These are phyloP conservation scores for Boletus eberwhitei DNA, from an alignment of 768 basidiomycete genomes.

Conservation along the genomic window DNA sequence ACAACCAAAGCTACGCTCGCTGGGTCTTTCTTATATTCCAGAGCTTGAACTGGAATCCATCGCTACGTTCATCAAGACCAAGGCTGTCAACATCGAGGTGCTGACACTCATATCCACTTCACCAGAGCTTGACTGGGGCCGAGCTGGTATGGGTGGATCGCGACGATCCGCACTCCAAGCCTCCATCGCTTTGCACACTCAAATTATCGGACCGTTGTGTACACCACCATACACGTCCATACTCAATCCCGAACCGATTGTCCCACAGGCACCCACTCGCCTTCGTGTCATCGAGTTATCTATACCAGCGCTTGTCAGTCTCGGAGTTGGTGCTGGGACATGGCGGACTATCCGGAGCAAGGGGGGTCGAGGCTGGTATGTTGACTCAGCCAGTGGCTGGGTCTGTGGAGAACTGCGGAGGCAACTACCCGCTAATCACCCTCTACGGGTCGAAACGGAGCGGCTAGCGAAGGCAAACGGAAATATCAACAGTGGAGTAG, in stretches of 20 bases:
- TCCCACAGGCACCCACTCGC: constrained; percentile 52
- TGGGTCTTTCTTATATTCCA: constrained; percentile 88
- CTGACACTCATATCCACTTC: constrained; percentile 77
- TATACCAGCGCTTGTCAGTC: constrained; percentile 59
- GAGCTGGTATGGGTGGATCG: constrained; percentile 25
- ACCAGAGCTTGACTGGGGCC: constrained; percentile 65
- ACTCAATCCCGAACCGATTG: constrained; percentile 32
- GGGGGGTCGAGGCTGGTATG: constrained; percentile 93
- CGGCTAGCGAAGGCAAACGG: constrained; percentile 77
- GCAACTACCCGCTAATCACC: constrained; percentile 58
- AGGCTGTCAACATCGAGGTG: constrained; percentile 78
- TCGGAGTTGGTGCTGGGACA: constrained; percentile 75
- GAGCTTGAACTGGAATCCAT: constrained; percentile 62
- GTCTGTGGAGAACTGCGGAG: constrained; percentile 50
- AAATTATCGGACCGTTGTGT: constrained; percentile 77
- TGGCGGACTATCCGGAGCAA: constrained; percentile 93
- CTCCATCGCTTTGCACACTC: constrained; percentile 70
- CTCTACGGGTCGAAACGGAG: constrained; percentile 67
- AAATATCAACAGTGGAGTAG: constrained; percentile 86
- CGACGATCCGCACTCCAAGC: constrained; percentile 59
- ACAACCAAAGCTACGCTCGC: constrained; percentile 75
- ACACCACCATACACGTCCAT: constrained; percentile 73
- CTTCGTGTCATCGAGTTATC: constrained; percentile 88
- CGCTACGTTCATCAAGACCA: constrained; percentile 61
- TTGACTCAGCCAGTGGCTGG: constrained; percentile 87